Evolutionary conservation across 768 basidiomycete species (phyloP).

Genomic region (Boletus sp.): DNA sequence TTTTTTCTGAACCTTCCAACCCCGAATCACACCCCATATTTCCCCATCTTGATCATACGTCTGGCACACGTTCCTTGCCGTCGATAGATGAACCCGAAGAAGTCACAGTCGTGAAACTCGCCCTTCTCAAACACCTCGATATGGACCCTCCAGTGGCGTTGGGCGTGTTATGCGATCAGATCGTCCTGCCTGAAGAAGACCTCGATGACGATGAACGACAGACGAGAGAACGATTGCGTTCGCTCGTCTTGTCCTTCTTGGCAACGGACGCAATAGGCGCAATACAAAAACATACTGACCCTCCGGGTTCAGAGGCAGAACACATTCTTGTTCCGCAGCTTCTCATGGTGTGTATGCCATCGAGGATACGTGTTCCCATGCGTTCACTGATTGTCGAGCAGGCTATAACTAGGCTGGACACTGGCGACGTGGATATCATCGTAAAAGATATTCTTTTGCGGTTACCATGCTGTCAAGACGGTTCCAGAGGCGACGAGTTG

Average conservation of each 20-base stretch:
- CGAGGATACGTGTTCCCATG: background rate
- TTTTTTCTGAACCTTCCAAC: slow-evolving; percentile 2
- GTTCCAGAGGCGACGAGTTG: slow-evolving; percentile 37
- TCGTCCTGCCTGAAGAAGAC: slow-evolving; percentile 48
- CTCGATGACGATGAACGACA: slow-evolving; percentile 57
- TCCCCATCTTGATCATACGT: slow-evolving; percentile 18
- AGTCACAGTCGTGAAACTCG: slow-evolving; percentile 57
- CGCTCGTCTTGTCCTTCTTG: slow-evolving; percentile 60
- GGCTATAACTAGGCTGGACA: slow-evolving; percentile 49
- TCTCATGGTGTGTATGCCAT: slow-evolving; percentile 41
- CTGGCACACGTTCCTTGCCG: slow-evolving; percentile 12
- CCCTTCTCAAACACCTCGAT: slow-evolving; percentile 60
- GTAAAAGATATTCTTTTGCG: slow-evolving; percentile 53
- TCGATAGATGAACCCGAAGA: slow-evolving; percentile 63
- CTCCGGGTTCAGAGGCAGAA: slow-evolving; percentile 45
- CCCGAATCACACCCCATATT: slow-evolving; percentile 1
- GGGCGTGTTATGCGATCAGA: slow-evolving; percentile 68
- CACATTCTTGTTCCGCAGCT: slow-evolving; percentile 47
- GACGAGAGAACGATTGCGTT: slow-evolving; percentile 55
- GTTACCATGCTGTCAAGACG: slow-evolving; percentile 43
- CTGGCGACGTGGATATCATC: slow-evolving; percentile 44
- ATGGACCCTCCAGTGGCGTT: slow-evolving; percentile 61
- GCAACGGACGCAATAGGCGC: slow-evolving; percentile 47
- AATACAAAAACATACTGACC: slow-evolving; percentile 44
- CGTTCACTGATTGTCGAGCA: slow-evolving; percentile 25